Conservation (phyloP, 148 eudicot species). For the Polygonum maritimum region DNA sequence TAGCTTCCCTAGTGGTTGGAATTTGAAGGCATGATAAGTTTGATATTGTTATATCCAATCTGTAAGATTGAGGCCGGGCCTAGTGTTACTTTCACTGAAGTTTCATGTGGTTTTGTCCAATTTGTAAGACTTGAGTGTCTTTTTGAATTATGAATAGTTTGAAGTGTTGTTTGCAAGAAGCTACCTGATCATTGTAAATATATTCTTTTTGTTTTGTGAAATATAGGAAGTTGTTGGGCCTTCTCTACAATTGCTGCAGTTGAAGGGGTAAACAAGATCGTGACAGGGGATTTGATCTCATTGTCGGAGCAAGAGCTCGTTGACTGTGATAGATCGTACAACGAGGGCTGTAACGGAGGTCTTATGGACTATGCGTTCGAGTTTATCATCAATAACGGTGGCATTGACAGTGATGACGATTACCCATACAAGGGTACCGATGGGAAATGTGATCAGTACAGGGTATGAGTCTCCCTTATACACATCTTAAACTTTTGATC, state of each 20-base stretch:
- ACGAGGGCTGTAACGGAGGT: constrained; percentile 83
- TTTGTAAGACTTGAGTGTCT: too few species aligned
- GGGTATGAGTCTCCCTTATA: constrained; percentile 26
- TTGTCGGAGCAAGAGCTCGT: constrained; percentile 85
- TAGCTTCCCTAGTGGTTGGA: background rate
- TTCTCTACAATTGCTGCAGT: constrained; percentile 76
- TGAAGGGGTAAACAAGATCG: constrained; percentile 76
- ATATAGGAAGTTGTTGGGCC: constrained; percentile 93
- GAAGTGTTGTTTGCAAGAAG: too few species aligned
- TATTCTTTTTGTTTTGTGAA: background rate
- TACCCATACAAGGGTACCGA: constrained; percentile 65
- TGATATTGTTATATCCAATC: too few species aligned
- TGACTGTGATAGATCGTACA: constrained; percentile 69
- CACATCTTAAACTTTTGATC: background rate
- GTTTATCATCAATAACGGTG: constrained; percentile 80
- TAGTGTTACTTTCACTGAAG: too few species aligned
- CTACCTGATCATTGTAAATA: background rate
- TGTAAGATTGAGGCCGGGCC: background rate
- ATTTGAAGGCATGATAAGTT: background rate
- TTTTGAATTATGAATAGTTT: too few species aligned
- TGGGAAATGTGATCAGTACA: constrained; percentile 48
- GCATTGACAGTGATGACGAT: constrained; percentile 73
- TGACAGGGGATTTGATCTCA: constrained; percentile 58
- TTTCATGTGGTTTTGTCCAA: too few species aligned
- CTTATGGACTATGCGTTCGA: constrained; percentile 84